Evolutionary conservation across 257 asterid genomes (phyloP), one percentile per base, ranked within the genome.

Genomic region (Orobanche coerulescens): DNA sequence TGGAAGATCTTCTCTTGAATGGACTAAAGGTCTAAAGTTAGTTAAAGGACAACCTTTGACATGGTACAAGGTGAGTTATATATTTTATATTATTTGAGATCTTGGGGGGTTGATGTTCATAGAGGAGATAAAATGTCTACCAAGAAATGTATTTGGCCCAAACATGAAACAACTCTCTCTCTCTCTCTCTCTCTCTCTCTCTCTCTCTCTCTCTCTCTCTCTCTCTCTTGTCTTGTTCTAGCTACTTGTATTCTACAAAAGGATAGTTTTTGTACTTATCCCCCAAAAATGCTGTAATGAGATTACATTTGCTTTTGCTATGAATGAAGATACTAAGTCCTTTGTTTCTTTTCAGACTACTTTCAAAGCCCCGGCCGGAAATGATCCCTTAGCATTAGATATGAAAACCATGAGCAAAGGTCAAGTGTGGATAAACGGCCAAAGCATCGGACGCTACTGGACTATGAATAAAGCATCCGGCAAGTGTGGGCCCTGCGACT

Each of bases 401-500:
- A 22, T 50, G 33, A 25, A 22, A 12, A 24, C 18, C 16, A 50
- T 50, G 57, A 24, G 57, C 6, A 50, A 50, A n/a, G 57, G 57
- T 22, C 57, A 23, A 5, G 57, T 24, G 6, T 50, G 57, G 57
- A 24, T 50, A 22, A 50, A 50, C 16, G 57, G 57, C 14, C 34
- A 11, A 50, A 24, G 30, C 33, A 50, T 50, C 16, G 57, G 57
- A 5, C 57, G 57, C 4, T 50, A 50, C 10, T 50, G 57, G 57
- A 85, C 90, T 54, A 90, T 75, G 73, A 79, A 84, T 76, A 85
- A 88, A 79, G 96, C 98, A 66, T 71, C 86, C 0, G 91, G 84
- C 3, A 71, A 65, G 23, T 91, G 98, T 69, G 70, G 65, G n/a
- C 56, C 83, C 46, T 91, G 98, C 75, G 84, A 84, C 61, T 91